Evolutionary conservation across 164 flowering plant species (phyloP), one percentile per base, ranked within the genome.

Genomic region (Tetrastigma voinierianum): DNA sequence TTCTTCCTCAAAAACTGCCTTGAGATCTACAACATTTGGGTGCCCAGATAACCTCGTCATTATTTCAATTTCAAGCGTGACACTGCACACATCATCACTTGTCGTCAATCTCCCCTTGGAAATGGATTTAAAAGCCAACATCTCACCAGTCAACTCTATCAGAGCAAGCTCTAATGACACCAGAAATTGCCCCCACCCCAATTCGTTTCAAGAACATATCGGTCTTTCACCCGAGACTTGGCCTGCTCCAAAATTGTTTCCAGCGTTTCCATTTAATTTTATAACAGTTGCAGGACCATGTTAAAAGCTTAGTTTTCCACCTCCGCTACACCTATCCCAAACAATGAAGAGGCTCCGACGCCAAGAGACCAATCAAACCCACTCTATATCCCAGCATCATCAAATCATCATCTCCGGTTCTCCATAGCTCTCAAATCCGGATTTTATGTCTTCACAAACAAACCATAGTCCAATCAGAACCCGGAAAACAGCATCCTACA

Each of bases 1-100:
- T 46, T 80, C 74, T 66, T 80, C 80, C 70, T 80, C 83, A 15
- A 74, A 74, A 51, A 80, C 83, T 46, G 83, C 83, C 62, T 76
- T 74, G 64, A 80, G 77, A 68, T 80, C 70, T 16, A 80, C 83
- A 51, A 80, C 77, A 70, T 80, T 76, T 1, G 80, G 83, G 48
- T 80, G 83, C 17, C 80, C 83, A 6, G 78, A 76, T 25, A 80
- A 71, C 70, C 64, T 70, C 14, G 75, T 64, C 83, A 80, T 75
- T 48, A 75, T 77, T 65, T 72, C 83, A 65, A 77, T 72, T 66
- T 75, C 81, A 21, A 72, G 79, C 67, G 77, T 77, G 48, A 80
- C 70, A 23, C 75, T 77, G 16, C 65, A 57, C 46, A 75, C 57
- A 68, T 80, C 83, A 47, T 80, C 73, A 2, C 13, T n/a, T 2